Evolutionary conservation across 768 basidiomycete genomes (phyloP), one percentile per base, ranked within the genome.

Genomic region (Mycena polygramma): DNA sequence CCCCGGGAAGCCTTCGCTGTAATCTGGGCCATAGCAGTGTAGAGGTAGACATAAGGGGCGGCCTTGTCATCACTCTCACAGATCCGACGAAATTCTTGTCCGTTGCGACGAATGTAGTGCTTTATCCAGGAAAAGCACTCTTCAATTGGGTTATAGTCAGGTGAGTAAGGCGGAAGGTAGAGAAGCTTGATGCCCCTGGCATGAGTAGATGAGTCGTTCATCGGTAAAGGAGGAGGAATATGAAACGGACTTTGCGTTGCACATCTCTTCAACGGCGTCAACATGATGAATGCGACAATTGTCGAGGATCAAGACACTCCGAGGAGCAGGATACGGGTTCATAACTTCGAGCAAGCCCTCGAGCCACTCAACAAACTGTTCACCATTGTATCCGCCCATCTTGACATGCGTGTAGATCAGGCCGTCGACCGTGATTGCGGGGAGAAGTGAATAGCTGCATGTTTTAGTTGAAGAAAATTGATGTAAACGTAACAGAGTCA

Each of bases 131-230:
- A 49, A 11, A 49, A 49, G 22, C 48, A 49, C 48, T 49, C 48
- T 49, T 49, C 48, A 49, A 49, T 49, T 22, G 48, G 48, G 48
- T 49, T 49, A n/a, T n/a, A 49, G 48, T 49, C 48, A 7, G 48
- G 48, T n/a, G 48, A 49, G 48, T 49, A 49, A 19, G 48, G 48
- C 11, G 48, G 48, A 7, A 22, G 48, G n/a, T 49, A 22, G 48
- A 49, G 48, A 49, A 22, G 48, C 48, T 49, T 49, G 48, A 49
- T 49, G 11, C 48, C 48, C 22, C 7, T 22, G 22, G 4, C n/a
- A 8, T 20, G 6, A 49, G 10, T n/a, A n/a, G 43, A 17, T 45
- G 17, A 45, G 43, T 45, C 15, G 17, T 45, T 45, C 4, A n/a
- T n/a, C n/a, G n/a, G n/a, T n/a, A 49, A 2, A 49, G 48, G 20